Conservation (phyloP, 2,329 filamentous ascomycete genomes). For the Bipolaris cookei region DNA sequence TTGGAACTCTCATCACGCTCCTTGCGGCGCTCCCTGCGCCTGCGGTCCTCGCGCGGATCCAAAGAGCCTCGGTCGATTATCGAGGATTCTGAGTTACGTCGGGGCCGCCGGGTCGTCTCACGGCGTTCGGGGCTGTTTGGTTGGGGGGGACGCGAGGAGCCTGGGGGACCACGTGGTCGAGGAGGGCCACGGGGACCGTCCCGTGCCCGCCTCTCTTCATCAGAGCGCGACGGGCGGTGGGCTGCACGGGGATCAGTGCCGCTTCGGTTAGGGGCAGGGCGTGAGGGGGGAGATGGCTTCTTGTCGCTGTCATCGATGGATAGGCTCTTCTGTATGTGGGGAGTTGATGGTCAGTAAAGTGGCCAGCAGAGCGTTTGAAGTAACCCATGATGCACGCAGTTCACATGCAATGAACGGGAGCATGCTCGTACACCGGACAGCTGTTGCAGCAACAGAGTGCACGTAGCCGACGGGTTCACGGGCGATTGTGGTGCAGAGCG, state of each 20-base stretch:
- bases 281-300: slow-evolving; percentile 42
- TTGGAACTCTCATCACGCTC: slow-evolving; percentile 56
- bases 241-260: slow-evolving; percentile 55
- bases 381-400: slow-evolving; percentile 46
- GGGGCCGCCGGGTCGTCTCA: slow-evolving; percentile 59
- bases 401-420: neutral
- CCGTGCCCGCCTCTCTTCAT: slow-evolving; percentile 55
- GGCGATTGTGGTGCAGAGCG: slow-evolving; percentile 15
- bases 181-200: slow-evolving; percentile 48
- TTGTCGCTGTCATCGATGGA: slow-evolving; percentile 67
- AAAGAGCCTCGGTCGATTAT: slow-evolving; percentile 67
- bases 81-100: slow-evolving; percentile 82
- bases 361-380: slow-evolving; percentile 47
- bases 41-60: slow-evolving; percentile 67
- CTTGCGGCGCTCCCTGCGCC: slow-evolving; percentile 56
- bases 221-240: slow-evolving; percentile 70
- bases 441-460: slow-evolving; percentile 27
- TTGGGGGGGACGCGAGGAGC: slow-evolving; percentile 47
- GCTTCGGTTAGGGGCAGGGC: slow-evolving; percentile 53
- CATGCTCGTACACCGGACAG: slow-evolving; percentile 10
- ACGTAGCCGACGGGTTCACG: slow-evolving; percentile 18
- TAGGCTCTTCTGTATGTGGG: slow-evolving; percentile 65
- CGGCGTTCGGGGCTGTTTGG: slow-evolving; percentile 48
- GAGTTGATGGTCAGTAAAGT: slow-evolving; percentile 53
- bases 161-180: slow-evolving; percentile 48